Evolutionary conservation across 140 eudicot genomes (phyloP).

Genomic region (Flaveria floridana): DNA sequence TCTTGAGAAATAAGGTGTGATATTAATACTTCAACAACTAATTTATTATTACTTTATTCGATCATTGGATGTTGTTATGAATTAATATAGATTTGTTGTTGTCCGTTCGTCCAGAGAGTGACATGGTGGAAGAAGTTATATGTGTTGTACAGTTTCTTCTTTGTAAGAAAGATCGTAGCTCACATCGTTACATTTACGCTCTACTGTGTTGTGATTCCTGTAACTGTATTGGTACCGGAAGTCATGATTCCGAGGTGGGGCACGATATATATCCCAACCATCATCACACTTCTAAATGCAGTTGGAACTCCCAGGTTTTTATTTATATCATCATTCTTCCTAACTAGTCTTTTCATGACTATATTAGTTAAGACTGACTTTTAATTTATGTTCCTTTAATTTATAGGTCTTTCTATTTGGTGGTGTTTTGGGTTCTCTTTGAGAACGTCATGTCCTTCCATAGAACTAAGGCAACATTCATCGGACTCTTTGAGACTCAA

Average conservation of each 20-base stretch:
- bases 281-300: slow-evolving; percentile 27
- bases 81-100: not conserved
- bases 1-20: slow-evolving; percentile 3
- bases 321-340: too few species aligned
- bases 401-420: slow-evolving; percentile 13
- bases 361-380: not conserved
- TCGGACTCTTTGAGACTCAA: slow-evolving; percentile 16
- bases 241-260: slow-evolving; percentile 60
- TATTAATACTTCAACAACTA: not conserved
- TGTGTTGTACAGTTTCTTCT: slow-evolving; percentile 21
- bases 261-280: slow-evolving; percentile 51
- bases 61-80: not conserved
- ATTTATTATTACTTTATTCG: not conserved
- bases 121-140: slow-evolving; percentile 21
- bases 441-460: slow-evolving; percentile 29
- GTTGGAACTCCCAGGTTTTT: slow-evolving; percentile 29
- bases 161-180: slow-evolving; percentile 26
- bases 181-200: slow-evolving; percentile 12
- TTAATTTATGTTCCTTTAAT: not conserved
- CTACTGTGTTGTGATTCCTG: slow-evolving; percentile 54
- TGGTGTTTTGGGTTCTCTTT: slow-evolving; percentile 22
- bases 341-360: not conserved
- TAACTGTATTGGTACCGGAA: slow-evolving; percentile 57
- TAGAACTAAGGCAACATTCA: slow-evolving; percentile 23
- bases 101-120: slow-evolving; percentile 4